phyloP scores from a whole-genome alignment of 163 green algal genomes.

The Volvox carteri region DNA sequence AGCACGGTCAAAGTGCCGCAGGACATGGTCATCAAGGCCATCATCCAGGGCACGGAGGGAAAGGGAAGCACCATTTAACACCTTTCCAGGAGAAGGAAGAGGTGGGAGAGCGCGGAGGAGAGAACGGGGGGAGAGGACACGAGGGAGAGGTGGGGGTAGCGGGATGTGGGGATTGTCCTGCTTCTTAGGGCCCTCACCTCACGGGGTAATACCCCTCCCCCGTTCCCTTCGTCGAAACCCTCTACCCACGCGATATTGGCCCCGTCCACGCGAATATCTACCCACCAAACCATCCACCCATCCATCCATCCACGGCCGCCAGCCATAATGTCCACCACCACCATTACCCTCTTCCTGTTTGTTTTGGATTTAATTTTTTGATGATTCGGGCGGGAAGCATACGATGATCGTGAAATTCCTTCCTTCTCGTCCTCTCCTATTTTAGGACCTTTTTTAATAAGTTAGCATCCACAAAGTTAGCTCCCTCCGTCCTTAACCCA shows the following conservation, averaged over 20 bases:
- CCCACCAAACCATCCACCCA: not conserved
- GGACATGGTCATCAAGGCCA: not conserved
- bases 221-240: not conserved
- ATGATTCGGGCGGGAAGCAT: no score
- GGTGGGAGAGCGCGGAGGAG: not conserved
- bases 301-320: not conserved
- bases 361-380: not conserved
- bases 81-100: slow-evolving; percentile 48
- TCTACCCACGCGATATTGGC: not conserved
- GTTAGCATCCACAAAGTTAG: no score
- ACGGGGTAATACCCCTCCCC: not conserved
- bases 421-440: not conserved
- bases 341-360: not conserved
- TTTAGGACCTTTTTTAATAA: not conserved
- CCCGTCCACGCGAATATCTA: not conserved
- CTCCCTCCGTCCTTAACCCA: no score
- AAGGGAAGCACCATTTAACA: slow-evolving; percentile 24
- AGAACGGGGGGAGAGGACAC: not conserved
- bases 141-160: not conserved
- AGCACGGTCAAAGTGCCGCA: not conserved
- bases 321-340: not conserved
- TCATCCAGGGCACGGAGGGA: not conserved
- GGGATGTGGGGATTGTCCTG: no score
- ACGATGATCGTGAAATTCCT: no score
- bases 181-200: not conserved